Base-by-base conservation (phyloP, 306 rosid genomes). In the Echinosophora koreensis region DNA sequence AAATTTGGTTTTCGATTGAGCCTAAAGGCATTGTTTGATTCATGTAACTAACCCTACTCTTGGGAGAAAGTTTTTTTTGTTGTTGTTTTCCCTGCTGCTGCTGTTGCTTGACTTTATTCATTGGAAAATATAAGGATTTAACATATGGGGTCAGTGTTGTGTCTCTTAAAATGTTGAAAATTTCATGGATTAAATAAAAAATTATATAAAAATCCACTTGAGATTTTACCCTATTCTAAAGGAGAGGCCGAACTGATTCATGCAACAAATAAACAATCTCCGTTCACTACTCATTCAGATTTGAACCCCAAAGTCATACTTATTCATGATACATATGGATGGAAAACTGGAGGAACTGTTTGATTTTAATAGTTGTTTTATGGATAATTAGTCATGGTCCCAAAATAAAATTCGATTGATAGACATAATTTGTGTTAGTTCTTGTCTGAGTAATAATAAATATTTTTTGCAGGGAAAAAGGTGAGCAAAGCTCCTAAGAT, bases 401-500 rank as follows among this genome's bases (percentile, higher is more conserved):
- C 5, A 16, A 30, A 7, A 9, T 66, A 54, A 28, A 30, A 66
- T 51, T 57, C 4, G 8, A 18, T 30, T 1, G 22, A 15, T 12
- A 9, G 15, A 0, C n/a, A 34, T 32, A 15, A 34, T 10, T 54
- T 56, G 6, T 44, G 38, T 47, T 5, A 38, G 8, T 32, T 78
- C 4, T 35, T n/a, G 14, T 59, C 37, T 61, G 17, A 62, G 5
- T 12, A 3, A 16, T 30, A 15, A 1, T 22, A 37, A 4, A 5
- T 14, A 1, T 35, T 34, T 50, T 62, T 51, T 83, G 15, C 74
- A 83, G 84, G 87, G 58, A 83, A 83, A 77, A 69, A 83, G 87
- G 84, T 74, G 46, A 83, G 87, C 71, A 83, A 83, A 67, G 86
- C 86, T 66, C 86, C 86, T 0, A 83, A 83, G 71, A 83, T 83